Conservation (phyloP, 306 rosid genomes). For the Prunus kanzakura region DNA sequence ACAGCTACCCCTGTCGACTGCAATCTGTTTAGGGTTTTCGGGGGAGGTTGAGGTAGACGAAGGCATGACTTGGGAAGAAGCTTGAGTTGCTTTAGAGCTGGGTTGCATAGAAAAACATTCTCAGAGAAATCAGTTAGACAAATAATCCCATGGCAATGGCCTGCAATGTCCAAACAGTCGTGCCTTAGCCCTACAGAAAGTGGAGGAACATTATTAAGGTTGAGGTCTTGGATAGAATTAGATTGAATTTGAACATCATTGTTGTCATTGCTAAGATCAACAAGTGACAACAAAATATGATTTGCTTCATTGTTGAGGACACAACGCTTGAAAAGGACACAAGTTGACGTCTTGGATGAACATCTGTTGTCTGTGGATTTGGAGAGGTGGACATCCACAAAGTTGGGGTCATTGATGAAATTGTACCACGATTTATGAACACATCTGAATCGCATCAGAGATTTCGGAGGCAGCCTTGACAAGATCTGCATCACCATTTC, state of each 20-base stretch:
- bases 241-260: neutral
- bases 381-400: neutral
- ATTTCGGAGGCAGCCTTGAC: neutral
- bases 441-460: slow-evolving; percentile 8
- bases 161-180: neutral
- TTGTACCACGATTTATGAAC: neutral
- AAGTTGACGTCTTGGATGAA: neutral
- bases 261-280: neutral
- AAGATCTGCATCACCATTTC: slow-evolving; percentile 4
- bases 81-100: neutral
- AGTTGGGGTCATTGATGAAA: neutral
- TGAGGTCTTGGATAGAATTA: neutral
- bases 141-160: neutral
- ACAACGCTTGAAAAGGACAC: neutral
- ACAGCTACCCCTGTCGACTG: neutral
- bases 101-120: neutral
- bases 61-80: neutral
- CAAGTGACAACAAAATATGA: neutral
- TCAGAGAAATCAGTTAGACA: neutral
- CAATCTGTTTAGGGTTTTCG: neutral
- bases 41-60: neutral
- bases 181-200: neutral
- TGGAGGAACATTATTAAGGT: neutral
- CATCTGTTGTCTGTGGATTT: neutral
- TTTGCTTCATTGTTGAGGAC: neutral